A percentile compares a stretch with the other conserved stretches of the same genome.
These are phyloP conservation scores for Geranomyces variabilis DNA, from an alignment of 192 early-diverging fungal species.

Conservation along the genomic window DNA sequence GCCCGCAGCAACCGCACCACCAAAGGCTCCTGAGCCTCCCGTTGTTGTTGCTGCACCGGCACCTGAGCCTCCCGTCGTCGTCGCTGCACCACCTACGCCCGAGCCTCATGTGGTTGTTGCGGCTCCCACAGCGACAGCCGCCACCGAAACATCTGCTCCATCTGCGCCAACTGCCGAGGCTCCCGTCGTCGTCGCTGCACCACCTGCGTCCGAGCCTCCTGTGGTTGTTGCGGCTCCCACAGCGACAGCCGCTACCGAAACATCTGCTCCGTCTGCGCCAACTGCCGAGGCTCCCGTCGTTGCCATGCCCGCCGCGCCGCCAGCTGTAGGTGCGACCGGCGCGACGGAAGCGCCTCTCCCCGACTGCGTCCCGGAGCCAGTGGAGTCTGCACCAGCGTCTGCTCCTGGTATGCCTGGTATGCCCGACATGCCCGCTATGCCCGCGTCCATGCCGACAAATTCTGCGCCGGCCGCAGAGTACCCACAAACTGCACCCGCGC, in stretches of 20 bases:
- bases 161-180: background rate
- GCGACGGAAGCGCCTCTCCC: too few species aligned
- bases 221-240: background rate
- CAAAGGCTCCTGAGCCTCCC: background rate
- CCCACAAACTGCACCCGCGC: too few species aligned
- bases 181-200: background rate
- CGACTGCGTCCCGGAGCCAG: too few species aligned
- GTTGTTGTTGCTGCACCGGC: slow-evolving; percentile 9
- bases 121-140: too few species aligned
- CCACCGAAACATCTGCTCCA: too few species aligned
- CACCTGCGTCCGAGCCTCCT: background rate
- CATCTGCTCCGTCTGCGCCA: background rate
- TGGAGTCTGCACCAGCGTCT: too few species aligned
- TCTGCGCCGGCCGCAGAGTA: too few species aligned
- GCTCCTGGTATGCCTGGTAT: too few species aligned
- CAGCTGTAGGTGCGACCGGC: background rate
- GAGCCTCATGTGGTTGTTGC: background rate
- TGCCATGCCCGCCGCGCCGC: background rate
- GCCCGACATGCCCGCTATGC: too few species aligned
- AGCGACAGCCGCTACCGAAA: background rate
- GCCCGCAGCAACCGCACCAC: background rate
- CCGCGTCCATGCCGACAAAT: too few species aligned
- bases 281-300: background rate
- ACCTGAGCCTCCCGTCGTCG: background rate
- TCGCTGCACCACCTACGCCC: background rate